phyloP scores from a whole-genome alignment of 1,284 basidiomycete species.

The Gymnopus androsaceus region DNA sequence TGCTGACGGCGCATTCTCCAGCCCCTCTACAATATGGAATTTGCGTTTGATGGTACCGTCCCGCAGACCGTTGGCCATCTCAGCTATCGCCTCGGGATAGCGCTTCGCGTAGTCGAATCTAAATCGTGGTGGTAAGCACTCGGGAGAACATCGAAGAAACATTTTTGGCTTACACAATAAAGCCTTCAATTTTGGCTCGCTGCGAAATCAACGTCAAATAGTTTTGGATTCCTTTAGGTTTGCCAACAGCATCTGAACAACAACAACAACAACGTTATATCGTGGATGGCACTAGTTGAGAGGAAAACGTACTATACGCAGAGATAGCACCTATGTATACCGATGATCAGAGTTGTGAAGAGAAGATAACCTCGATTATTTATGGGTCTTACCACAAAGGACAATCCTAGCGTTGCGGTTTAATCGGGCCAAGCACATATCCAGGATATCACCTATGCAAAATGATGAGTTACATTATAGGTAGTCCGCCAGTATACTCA shows the following conservation, averaged over 20 bases:
- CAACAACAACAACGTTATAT: not conserved
- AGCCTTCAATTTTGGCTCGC: slow-evolving; percentile 80
- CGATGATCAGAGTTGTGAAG: not conserved
- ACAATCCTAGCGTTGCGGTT: slow-evolving; percentile 78
- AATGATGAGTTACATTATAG: not conserved
- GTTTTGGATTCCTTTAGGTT: slow-evolving; percentile 59
- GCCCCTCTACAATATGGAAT: slow-evolving; percentile 74
- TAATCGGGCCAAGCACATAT: slow-evolving; percentile 72
- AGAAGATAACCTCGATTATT: not conserved
- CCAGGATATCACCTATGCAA: slow-evolving; percentile 62
- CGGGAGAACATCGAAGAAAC: not conserved
- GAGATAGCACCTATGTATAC: slow-evolving; percentile 74
- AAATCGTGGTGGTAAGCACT: slow-evolving; percentile 3
- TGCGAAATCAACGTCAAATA: slow-evolving; percentile 73
- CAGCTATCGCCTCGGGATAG: slow-evolving; percentile 54
- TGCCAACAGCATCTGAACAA: slow-evolving; percentile 27
- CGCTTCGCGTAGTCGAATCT: slow-evolving; percentile 69
- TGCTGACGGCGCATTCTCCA: slow-evolving; percentile 71
- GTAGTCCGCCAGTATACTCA: slow-evolving; percentile 74
- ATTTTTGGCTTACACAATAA: slow-evolving; percentile 66
- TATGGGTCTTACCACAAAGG: slow-evolving; percentile 62
- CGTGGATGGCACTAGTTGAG: not conserved
- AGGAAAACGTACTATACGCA: slow-evolving; percentile 58
- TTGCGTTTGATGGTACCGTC: slow-evolving; percentile 81
- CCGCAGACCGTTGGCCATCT: slow-evolving; percentile 55